phyloP scores from a whole-genome alignment of 345 rosid genomes.

The Pseudoturritis turrita region DNA sequence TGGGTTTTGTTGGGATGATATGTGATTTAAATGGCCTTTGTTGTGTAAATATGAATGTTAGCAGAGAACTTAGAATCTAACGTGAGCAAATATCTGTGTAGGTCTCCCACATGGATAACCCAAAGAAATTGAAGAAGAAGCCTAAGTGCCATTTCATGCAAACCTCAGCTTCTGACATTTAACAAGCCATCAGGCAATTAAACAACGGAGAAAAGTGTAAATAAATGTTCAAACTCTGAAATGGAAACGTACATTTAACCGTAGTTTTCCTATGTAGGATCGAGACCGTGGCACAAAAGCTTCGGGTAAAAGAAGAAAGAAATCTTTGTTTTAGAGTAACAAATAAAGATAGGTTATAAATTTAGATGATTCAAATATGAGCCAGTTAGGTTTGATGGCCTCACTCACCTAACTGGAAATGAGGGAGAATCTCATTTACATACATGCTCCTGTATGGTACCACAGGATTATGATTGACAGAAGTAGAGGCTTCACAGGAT shows the following conservation, averaged over 20 bases:
- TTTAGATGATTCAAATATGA: background rate
- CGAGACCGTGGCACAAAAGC: background rate
- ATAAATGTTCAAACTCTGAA: background rate
- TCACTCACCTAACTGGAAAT: background rate
- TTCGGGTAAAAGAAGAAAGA: background rate
- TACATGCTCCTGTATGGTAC: background rate
- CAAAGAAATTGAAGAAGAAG: constrained; percentile 42
- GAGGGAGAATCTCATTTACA: background rate
- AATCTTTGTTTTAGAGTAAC: constrained; percentile 2
- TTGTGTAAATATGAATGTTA: background rate
- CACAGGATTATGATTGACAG: background rate
- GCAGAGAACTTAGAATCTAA: constrained; percentile 4
- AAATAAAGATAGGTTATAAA: background rate
- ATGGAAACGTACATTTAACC: background rate
- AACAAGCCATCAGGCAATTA: constrained; percentile 7
- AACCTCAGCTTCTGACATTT: background rate
- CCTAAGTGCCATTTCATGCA: background rate
- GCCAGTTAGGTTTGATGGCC: background rate
- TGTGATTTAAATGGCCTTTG: background rate
- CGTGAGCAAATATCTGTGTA: constrained; percentile 14
- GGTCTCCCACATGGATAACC: constrained; percentile 55
- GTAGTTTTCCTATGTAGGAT: constrained; percentile 4
- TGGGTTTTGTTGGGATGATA: background rate
- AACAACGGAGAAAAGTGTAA: constrained; percentile 3
- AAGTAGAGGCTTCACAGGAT: constrained; percentile 14